A percentile compares a stretch with the other conserved stretches of the same genome.
These are phyloP conservation scores for Flaveria ramosissima DNA, from an alignment of 129 eudicot species.

Conservation along the genomic window DNA sequence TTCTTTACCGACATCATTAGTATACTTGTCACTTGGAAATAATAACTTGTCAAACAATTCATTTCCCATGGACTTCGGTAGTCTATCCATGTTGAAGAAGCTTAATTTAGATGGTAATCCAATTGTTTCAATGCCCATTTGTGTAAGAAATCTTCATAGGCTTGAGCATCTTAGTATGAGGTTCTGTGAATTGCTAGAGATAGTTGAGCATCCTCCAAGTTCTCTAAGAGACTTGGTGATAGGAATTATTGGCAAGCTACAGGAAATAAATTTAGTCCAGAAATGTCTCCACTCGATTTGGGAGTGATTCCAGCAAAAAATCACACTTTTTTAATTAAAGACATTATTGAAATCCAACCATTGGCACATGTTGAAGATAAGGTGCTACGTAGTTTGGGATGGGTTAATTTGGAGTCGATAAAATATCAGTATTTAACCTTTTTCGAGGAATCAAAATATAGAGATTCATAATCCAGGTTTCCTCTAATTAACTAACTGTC, in stretches of 20 bases:
- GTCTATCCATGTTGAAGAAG: not conserved
- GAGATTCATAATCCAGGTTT: slow-evolving; percentile 14
- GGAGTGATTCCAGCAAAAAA: accelerated
- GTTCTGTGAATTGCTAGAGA: not conserved
- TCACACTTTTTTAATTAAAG: slow-evolving; percentile 5
- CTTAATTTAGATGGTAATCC: slow-evolving; percentile 17
- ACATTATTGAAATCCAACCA: slow-evolving; percentile 19
- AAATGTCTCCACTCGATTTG: not conserved
- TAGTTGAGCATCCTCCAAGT: not conserved
- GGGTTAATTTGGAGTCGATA: not conserved
- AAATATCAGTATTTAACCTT: not conserved
- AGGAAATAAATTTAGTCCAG: slow-evolving; percentile 2
- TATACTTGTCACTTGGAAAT: not conserved
- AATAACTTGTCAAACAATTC: slow-evolving; percentile 10
- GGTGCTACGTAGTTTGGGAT: not conserved
- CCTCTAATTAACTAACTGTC: not conserved
- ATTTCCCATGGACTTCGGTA: slow-evolving; percentile 19
- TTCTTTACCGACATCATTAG: slow-evolving; percentile 6
- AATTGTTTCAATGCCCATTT: slow-evolving; percentile 5
- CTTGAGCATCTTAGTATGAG: slow-evolving; percentile 14
- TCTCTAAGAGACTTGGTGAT: not conserved
- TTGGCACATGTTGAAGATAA: not conserved
- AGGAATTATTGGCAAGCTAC: not conserved
- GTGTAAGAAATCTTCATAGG: slow-evolving; percentile 26
- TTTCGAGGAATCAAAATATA: too few species aligned